Evolutionary conservation across 805 yeast genomes (phyloP).

Genomic region (Kodamaea neixiangensis): DNA sequence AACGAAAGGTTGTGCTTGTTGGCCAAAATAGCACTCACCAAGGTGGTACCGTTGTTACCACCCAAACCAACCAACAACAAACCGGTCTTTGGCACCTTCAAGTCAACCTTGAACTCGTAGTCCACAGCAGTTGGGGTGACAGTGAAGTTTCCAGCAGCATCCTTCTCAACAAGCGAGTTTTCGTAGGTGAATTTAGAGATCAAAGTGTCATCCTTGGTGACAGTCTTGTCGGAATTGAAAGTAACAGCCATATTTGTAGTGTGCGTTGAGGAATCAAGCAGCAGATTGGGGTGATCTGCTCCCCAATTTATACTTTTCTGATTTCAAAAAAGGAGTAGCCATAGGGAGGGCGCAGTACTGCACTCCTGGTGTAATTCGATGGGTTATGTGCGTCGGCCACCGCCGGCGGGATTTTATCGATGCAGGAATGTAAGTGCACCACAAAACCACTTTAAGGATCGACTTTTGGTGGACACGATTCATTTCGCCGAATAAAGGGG

Average conservation of each 20-base stretch:
- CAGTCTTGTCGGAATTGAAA: slow-evolving; percentile 56
- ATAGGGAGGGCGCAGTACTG: background rate
- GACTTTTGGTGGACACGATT: too few species aligned
- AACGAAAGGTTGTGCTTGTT: slow-evolving; percentile 77
- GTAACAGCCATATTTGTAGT: slow-evolving; percentile 37
- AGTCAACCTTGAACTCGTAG: slow-evolving; percentile 84
- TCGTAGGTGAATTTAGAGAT: slow-evolving; percentile 69
- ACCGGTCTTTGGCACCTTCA: slow-evolving; percentile 82
- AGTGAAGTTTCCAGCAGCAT: slow-evolving; percentile 53
- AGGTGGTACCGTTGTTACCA: slow-evolving; percentile 94
- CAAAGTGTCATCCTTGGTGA: slow-evolving; percentile 51
- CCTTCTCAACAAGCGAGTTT: slow-evolving; percentile 67
- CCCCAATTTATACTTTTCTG: slow-evolving; percentile 17
- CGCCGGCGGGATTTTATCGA: background rate
- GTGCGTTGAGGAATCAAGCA: background rate
- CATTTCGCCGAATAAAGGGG: background rate
- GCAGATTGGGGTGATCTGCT: slow-evolving; percentile 3
- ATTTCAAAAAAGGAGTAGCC: background rate
- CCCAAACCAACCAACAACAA: slow-evolving; percentile 91
- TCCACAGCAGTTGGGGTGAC: slow-evolving; percentile 74
- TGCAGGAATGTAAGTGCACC: too few species aligned
- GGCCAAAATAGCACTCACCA: slow-evolving; percentile 82
- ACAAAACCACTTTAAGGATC: too few species aligned
- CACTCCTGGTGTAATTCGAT: background rate
- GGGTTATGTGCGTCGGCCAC: background rate